Evolutionary conservation across 495 filamentous ascomycete genomes (phyloP).

Genomic region (Haplographium delicatum): DNA sequence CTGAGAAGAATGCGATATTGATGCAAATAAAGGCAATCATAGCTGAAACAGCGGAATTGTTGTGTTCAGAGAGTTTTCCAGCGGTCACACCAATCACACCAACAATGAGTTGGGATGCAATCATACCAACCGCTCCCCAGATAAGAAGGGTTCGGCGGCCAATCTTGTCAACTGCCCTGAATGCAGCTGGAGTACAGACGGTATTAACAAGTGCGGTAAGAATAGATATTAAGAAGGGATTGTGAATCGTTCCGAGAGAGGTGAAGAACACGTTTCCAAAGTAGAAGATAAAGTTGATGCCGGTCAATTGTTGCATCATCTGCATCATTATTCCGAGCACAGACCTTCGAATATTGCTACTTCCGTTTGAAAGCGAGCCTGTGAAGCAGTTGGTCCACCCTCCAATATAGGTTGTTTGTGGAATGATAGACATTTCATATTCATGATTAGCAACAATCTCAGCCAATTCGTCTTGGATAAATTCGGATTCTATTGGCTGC

Average conservation of each 20-base stretch:
- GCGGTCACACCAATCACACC: conserved; percentile 66
- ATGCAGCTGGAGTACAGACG: conserved; percentile 70
- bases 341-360: conserved; percentile 42
- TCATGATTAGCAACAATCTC: conserved; percentile 73
- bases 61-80: conserved; percentile 34
- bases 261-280: conserved; percentile 79
- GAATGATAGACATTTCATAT: conserved; percentile 53
- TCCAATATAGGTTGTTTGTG: conserved; percentile 51
- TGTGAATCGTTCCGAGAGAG: conserved; percentile 57
- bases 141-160: conserved; percentile 82
- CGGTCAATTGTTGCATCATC: conserved; percentile 62
- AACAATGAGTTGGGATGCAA: conserved; percentile 78
- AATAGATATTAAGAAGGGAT: conserved; percentile 75
- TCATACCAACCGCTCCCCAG: conserved; percentile 73
- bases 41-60: conserved; percentile 52
- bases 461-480: conserved; percentile 59
- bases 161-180: conserved; percentile 74
- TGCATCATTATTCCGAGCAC: conserved; percentile 63
- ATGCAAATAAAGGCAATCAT: conserved; percentile 69
- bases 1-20: conserved; percentile 72
- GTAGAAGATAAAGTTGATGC: conserved; percentile 95
- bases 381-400: conserved; percentile 64
- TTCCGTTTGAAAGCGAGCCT: conserved; percentile 40
- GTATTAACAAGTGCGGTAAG: conserved; percentile 86
- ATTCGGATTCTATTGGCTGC: conserved; percentile 55